Evolutionary conservation across 1,284 basidiomycete species (phyloP), one percentile per base, ranked within the genome.

Genomic region (Microbotryomycetes sp.): DNA sequence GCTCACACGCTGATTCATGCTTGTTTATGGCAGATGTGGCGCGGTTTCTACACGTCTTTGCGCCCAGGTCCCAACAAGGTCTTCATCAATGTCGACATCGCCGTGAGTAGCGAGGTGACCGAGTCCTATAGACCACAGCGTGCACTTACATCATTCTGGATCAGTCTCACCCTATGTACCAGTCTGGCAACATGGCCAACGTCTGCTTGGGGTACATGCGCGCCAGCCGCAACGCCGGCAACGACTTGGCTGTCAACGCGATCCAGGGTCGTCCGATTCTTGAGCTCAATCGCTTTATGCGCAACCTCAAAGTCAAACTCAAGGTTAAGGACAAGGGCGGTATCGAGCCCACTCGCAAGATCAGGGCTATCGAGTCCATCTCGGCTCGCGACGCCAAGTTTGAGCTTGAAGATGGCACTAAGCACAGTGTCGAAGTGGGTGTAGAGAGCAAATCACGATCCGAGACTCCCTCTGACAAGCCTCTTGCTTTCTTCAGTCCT

Each of bases 231-330:
- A 41, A 41, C 18, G 35, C 35, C 18, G 11, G 11, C 35, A 41
- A 18, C 18, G 35, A 41, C 18, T 41, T 41, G 35, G 9, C 35
- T 9, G 18, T 41, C 52, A 41, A 53, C 51, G 56, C 47, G 2
- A 23, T 61, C 27, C 56, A 61, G 30, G 35, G 52, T 21, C 54
- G 49, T 13, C 54, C 59, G 15, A 56, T 60, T 50, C 3, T 52
- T 18, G 50, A 52, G 18, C 7, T 29, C n/a, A 29, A n/a, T 24
- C 50, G 50, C 28, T 52, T 58, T 47, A 29, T 63, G 3, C 54
- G 55, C 18, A 31, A 45, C 31, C 21, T 64, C 15, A 47, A 53
- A 28, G 51, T 64, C 18, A 30, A 30, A 5, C 31, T 59, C 18
- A 49, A 24, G 26, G 46, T 57, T 29, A 29, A 28, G 30, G 41